phyloP scores from a whole-genome alignment of 1,139 yeast genomes.

The Candida pseudoviswanathii region DNA sequence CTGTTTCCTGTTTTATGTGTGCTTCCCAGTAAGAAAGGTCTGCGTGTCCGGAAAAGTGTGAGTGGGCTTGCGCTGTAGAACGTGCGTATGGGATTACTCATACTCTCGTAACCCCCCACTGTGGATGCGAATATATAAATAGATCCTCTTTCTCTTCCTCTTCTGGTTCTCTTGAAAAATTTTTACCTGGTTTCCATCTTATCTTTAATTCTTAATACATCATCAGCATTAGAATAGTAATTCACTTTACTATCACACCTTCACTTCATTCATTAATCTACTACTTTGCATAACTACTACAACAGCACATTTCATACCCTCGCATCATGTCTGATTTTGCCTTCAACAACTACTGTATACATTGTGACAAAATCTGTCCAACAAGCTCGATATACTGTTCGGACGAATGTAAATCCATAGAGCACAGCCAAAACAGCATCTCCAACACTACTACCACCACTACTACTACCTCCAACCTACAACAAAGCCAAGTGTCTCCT shows the following conservation, averaged over 20 bases:
- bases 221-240: background rate
- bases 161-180: background rate
- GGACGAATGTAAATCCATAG: constrained; percentile 53
- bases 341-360: constrained; percentile 67
- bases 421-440: constrained; percentile 3
- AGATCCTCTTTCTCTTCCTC: background rate
- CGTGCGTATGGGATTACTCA: background rate
- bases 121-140: background rate
- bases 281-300: constrained; percentile 1
- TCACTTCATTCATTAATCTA: constrained; percentile 3
- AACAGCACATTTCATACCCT: background rate
- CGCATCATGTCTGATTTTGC: constrained; percentile 43
- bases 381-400: constrained; percentile 61
- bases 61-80: too few species aligned
- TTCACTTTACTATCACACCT: constrained; percentile 2
- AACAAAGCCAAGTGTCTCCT: constrained; percentile 28
- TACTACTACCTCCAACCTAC: constrained; percentile 3
- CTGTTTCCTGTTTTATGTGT: background rate
- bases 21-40: background rate
- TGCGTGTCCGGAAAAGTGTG: too few species aligned
- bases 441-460: constrained; percentile 3
- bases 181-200: background rate
- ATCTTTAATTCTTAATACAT: background rate
- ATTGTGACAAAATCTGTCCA: constrained; percentile 62
- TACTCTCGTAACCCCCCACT: background rate